phyloP scores from a whole-genome alignment of 495 filamentous ascomycete species.

The Aspergillus ellipticus region DNA sequence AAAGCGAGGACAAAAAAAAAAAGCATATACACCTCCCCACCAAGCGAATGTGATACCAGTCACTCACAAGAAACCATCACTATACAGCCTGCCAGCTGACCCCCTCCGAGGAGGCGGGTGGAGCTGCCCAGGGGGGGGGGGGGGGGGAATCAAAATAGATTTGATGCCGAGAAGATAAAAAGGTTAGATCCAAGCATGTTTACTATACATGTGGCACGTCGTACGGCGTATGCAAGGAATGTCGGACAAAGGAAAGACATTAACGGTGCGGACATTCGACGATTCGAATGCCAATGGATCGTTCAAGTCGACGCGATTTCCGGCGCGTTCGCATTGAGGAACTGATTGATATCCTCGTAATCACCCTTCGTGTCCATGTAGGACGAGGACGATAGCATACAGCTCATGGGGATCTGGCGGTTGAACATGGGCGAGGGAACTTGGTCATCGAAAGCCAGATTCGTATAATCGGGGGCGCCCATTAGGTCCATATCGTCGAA shows the following conservation, averaged over 20 bases:
- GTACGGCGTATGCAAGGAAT: slow-evolving; percentile 19
- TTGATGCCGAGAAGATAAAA: slow-evolving; percentile 10
- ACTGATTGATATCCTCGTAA: slow-evolving; percentile 45
- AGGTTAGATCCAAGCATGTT: slow-evolving; percentile 26
- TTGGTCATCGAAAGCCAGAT: slow-evolving; percentile 35
- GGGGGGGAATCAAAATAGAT: not conserved
- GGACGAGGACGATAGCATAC: slow-evolving; percentile 27
- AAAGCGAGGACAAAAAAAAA: slow-evolving; percentile 1
- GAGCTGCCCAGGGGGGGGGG: not conserved
- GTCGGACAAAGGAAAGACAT: slow-evolving; percentile 7
- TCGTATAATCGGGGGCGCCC: slow-evolving; percentile 29
- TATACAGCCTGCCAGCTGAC: not conserved
- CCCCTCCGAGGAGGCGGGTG: not conserved
- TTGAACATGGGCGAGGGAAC: slow-evolving; percentile 39
- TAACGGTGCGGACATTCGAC: not conserved
- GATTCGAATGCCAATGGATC: not conserved
- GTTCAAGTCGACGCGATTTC: slow-evolving; percentile 41
- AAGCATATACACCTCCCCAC: not conserved
- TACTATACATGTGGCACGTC: slow-evolving; percentile 39
- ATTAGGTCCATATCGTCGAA: slow-evolving; percentile 47
- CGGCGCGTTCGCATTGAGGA: slow-evolving; percentile 39
- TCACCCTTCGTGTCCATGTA: slow-evolving; percentile 31
- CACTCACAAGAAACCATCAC: not conserved
- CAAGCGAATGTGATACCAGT: not conserved
- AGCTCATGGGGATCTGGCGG: slow-evolving; percentile 38